phyloP scores from a whole-genome alignment of 2,329 filamentous ascomycete species.

The Septoria linicola region DNA sequence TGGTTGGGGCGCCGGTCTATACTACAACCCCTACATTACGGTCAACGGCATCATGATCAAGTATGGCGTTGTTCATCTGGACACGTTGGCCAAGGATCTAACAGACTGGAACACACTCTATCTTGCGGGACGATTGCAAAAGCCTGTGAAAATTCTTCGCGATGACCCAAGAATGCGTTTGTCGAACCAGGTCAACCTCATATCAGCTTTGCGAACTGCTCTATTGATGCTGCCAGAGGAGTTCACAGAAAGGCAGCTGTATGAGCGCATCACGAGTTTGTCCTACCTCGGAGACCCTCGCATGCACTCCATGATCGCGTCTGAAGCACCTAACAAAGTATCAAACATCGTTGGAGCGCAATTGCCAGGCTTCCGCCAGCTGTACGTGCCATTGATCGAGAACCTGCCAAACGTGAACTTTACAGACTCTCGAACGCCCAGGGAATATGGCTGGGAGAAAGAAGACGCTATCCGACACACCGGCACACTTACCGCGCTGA shows the following conservation, averaged over 20 bases:
- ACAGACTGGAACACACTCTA: slow-evolving; percentile 93
- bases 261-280: slow-evolving; percentile 85
- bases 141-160: slow-evolving; percentile 94
- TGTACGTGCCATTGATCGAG: slow-evolving; percentile 86
- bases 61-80: slow-evolving; percentile 93
- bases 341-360: slow-evolving; percentile 92
- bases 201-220: slow-evolving; percentile 86
- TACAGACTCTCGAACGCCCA: slow-evolving; percentile 60
- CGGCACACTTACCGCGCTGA: slow-evolving; percentile 54
- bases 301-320: slow-evolving; percentile 69
- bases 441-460: slow-evolving; percentile 42
- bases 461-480: slow-evolving; percentile 40
- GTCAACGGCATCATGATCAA: slow-evolving; percentile 96
- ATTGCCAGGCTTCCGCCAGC: slow-evolving; percentile 81
- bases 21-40: slow-evolving; percentile 94
- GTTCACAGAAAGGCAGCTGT: slow-evolving; percentile 86
- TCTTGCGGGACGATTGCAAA: slow-evolving; percentile 92
- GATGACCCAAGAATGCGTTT: slow-evolving; percentile 90
- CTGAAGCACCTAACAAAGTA: slow-evolving; percentile 87
- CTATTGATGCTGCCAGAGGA: slow-evolving; percentile 77
- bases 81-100: slow-evolving; percentile 83
- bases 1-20: slow-evolving; percentile 85
- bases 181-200: slow-evolving; percentile 91
- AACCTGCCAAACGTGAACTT: slow-evolving; percentile 87
- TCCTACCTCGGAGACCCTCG: slow-evolving; percentile 96